Percentiles rank a stretch among this genome's conserved stretches.
These are phyloP conservation scores for Agrostemma githago DNA, from an alignment of 148 eudicot genomes.

Conservation along the genomic window DNA sequence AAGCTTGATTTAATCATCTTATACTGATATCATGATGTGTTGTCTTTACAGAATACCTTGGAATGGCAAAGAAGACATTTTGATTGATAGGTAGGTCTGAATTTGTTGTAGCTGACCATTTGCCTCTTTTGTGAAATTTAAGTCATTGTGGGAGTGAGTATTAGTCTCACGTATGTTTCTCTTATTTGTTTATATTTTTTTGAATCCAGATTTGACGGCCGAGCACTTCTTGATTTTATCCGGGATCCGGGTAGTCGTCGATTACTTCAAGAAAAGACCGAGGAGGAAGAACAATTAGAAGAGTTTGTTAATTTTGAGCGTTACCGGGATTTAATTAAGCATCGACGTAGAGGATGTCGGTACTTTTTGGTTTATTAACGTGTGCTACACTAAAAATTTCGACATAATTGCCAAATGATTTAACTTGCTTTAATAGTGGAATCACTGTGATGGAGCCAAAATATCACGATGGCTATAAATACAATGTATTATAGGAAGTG, in stretches of 20 bases:
- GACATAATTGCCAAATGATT: conserved; percentile 14
- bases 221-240: conserved; percentile 96
- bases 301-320: conserved; percentile 99
- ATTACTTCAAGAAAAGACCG: conserved; percentile 68
- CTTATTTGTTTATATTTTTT: not conserved
- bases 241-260: conserved; percentile 78
- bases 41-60: conserved; percentile 78
- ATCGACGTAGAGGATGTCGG: conserved; percentile 99
- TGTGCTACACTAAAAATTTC: conserved; percentile 29
- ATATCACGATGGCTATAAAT: not conserved
- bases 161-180: conserved; percentile 9
- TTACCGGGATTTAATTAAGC: conserved; percentile 99
- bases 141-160: not conserved
- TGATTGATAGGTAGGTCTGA: conserved; percentile 77
- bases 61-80: conserved; percentile 86
- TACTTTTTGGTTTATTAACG: conserved; percentile 70
- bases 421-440: conserved; percentile 13
- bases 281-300: conserved; percentile 92
- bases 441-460: conserved; percentile 4
- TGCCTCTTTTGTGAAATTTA: not conserved
- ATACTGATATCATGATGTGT: conserved; percentile 12
- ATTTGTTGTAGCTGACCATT: not conserved
- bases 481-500: not conserved
- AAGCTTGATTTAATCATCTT: not conserved
- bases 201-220: conserved; percentile 88